phyloP scores from a whole-genome alignment of 768 basidiomycete genomes.

The Serendipita sp. region DNA sequence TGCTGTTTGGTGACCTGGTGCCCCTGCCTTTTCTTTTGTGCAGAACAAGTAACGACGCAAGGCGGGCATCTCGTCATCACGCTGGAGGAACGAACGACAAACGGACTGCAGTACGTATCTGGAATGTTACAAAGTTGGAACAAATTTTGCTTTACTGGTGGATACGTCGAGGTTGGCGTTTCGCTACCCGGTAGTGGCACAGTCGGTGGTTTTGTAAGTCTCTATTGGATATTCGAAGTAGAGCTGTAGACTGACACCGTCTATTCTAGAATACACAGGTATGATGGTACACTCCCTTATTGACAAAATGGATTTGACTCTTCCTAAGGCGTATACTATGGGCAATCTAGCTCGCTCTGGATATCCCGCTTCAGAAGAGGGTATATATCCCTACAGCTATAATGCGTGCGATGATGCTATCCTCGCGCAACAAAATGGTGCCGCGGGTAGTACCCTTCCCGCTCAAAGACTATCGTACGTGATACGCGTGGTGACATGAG shows the following conservation, averaged over 20 bases:
- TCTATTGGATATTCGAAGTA: not conserved
- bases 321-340: conserved; percentile 51
- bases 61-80: conserved; percentile 54
- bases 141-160: conserved; percentile 46
- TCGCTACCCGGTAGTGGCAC: conserved; percentile 43
- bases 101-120: conserved; percentile 38
- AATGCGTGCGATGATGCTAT: conserved; percentile 44
- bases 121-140: conserved; percentile 86
- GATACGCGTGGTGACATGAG: not conserved
- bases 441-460: conserved; percentile 25
- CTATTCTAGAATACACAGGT: not conserved
- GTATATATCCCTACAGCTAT: conserved; percentile 53
- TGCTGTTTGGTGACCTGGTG: not conserved
- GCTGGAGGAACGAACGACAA: conserved; percentile 45
- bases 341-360: conserved; percentile 76
- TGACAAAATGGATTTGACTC: too few species aligned
- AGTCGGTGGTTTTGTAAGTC: conserved; percentile 33
- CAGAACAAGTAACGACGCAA: conserved; percentile 40
- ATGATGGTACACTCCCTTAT: too few species aligned
- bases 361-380: conserved; percentile 64
- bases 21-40: not conserved
- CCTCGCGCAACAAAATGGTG: conserved; percentile 29
- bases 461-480: conserved; percentile 63
- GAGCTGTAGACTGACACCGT: not conserved
- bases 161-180: conserved; percentile 50